A percentile compares a stretch with the other conserved stretches of the same genome.
These are phyloP conservation scores for Crithidia acanthocephali DNA, from an alignment of 208 protist species.

Conservation along the genomic window DNA sequence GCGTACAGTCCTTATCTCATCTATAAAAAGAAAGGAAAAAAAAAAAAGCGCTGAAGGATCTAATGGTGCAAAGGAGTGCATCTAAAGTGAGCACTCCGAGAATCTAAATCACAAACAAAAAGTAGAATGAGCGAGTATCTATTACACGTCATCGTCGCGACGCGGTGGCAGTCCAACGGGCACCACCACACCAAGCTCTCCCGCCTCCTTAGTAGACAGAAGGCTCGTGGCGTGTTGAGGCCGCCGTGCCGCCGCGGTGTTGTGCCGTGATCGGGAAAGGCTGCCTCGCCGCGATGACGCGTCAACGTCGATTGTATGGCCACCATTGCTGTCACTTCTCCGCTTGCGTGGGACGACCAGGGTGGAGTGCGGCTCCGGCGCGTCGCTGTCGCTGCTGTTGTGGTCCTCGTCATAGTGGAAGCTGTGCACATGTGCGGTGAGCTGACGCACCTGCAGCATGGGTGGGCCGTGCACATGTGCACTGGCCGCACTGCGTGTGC, in stretches of 20 bases:
- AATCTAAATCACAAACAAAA: too few relatives aligned
- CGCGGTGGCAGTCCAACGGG: constrained; percentile 13
- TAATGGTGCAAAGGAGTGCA: too few relatives aligned
- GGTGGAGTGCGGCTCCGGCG: neutral
- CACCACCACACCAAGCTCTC: constrained; percentile 4
- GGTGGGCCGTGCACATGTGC: neutral
- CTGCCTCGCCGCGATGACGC: neutral
- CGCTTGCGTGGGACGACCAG: neutral
- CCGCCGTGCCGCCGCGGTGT: neutral
- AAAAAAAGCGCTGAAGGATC: constrained; percentile 12
- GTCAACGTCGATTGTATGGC: neutral
- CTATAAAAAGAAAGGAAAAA: constrained; percentile 5
- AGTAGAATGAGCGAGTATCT: too few relatives aligned
- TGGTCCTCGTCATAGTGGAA: constrained; percentile 8
- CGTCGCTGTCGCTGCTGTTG: neutral
- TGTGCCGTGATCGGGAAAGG: constrained; percentile 1
- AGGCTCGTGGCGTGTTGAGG: constrained; percentile 18
- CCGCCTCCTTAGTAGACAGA: constrained; percentile 12
- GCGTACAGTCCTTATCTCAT: too few relatives aligned
- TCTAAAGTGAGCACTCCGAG: too few relatives aligned
- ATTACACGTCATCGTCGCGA: neutral
- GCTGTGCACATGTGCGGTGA: constrained; percentile 9
- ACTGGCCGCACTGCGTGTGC: neutral
- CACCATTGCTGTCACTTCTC: neutral
- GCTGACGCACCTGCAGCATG: neutral